Conservation (phyloP, 176 grass and related monocot genomes). For the Melocanna baccifera region DNA sequence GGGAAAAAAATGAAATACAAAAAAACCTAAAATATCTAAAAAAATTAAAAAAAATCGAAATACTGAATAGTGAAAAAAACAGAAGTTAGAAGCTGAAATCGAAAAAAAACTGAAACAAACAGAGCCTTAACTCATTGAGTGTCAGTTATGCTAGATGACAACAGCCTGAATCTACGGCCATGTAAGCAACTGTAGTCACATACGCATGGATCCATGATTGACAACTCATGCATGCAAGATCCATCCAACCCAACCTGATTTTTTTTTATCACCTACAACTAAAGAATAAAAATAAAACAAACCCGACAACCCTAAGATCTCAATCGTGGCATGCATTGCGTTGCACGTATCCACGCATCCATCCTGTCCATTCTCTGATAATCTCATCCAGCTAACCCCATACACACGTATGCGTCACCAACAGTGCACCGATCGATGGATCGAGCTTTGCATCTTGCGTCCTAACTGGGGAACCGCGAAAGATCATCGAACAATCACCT, state of each 20-base stretch:
- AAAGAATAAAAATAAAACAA: neutral
- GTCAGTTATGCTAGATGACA: neutral
- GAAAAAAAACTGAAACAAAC: no score
- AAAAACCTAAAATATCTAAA: no score
- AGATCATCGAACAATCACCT: neutral
- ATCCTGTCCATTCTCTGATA: neutral
- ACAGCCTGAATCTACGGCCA: neutral
- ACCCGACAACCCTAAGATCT: slow-evolving; percentile 3
- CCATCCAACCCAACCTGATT: neutral
- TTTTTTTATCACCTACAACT: neutral
- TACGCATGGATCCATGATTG: neutral
- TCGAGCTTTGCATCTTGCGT: neutral
- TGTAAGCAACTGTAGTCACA: neutral
- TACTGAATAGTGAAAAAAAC: no score
- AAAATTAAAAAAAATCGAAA: no score
- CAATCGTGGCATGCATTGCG: neutral
- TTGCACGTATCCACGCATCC: neutral
- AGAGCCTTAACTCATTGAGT: neutral
- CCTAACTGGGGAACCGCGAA: neutral
- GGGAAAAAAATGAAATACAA: no score
- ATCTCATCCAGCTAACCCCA: neutral
- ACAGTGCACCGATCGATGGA: neutral
- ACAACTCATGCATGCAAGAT: neutral
- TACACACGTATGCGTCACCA: neutral
- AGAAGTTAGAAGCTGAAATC: no score